Conservation (phyloP, 495 filamentous ascomycete species). For the Talaromyces thailandensis region DNA sequence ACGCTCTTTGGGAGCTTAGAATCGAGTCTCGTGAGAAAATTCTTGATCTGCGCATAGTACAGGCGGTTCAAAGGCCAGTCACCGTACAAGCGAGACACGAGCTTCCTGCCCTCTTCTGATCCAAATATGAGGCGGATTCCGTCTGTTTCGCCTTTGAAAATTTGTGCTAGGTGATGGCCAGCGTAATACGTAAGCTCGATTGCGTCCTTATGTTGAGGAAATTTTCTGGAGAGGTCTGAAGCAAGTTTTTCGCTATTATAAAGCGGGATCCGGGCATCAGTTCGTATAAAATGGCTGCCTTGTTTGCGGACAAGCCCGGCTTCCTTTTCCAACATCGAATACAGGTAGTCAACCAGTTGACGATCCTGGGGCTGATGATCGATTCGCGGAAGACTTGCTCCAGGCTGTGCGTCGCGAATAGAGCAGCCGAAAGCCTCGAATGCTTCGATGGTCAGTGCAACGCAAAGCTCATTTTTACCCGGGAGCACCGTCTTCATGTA, state of each 20-base stretch:
- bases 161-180: slow-evolving; percentile 29
- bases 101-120: slow-evolving; percentile 30
- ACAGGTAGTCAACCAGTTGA: slow-evolving; percentile 19
- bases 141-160: slow-evolving; percentile 33
- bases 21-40: slow-evolving; percentile 28
- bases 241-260: slow-evolving; percentile 22
- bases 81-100: slow-evolving; percentile 36
- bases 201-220: slow-evolving; percentile 27
- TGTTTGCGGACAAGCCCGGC: slow-evolving; percentile 27
- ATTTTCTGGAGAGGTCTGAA: slow-evolving; percentile 21
- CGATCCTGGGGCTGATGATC: slow-evolving; percentile 14
- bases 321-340: slow-evolving; percentile 23
- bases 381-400: slow-evolving; percentile 1
- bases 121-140: slow-evolving; percentile 40
- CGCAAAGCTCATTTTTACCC: slow-evolving; percentile 10
- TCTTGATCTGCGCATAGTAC: slow-evolving; percentile 32
- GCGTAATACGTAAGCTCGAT: slow-evolving; percentile 34
- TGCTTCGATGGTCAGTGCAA: slow-evolving; percentile 15
- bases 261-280: slow-evolving; percentile 36
- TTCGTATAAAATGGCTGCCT: slow-evolving; percentile 27
- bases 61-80: slow-evolving; percentile 32
- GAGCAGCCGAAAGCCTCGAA: slow-evolving; percentile 9
- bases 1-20: slow-evolving; percentile 13
- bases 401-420: background rate
- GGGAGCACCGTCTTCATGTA: slow-evolving; percentile 18